Evolutionary conservation across 2,329 filamentous ascomycete genomes (phyloP).

Genomic region (Microdochium paspali): DNA sequence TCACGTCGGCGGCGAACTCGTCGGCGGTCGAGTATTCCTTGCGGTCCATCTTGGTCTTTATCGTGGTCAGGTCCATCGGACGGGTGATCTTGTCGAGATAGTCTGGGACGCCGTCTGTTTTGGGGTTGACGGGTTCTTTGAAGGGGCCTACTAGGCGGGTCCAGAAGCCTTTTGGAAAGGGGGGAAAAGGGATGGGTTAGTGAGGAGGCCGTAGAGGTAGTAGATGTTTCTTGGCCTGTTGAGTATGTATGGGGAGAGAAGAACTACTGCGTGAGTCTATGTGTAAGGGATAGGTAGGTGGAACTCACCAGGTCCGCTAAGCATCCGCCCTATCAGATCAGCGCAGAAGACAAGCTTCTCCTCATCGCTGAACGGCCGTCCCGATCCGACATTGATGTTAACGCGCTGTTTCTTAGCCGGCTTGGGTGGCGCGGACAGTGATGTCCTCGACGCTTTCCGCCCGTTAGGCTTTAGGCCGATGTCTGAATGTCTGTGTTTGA

Average conservation of each 20-base stretch:
- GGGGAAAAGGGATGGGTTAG: not conserved
- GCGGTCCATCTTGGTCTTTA: conserved; percentile 50
- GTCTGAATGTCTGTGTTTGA: conserved; percentile 31
- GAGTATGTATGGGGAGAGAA: too few relatives aligned
- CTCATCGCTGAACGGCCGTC: conserved; percentile 22
- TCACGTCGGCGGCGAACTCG: conserved; percentile 47
- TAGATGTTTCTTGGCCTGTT: too few relatives aligned
- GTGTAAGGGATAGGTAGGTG: not conserved
- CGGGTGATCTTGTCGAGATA: conserved; percentile 51
- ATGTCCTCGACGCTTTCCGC: conserved; percentile 14
- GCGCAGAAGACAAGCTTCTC: conserved; percentile 49
- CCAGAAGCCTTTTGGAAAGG: conserved; percentile 44
- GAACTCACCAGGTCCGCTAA: conserved; percentile 46
- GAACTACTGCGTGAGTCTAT: not conserved
- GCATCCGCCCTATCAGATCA: conserved; percentile 49
- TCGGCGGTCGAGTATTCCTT: conserved; percentile 39
- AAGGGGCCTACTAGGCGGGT: conserved; percentile 56
- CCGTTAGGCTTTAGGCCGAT: conserved; percentile 4
- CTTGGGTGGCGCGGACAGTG: conserved; percentile 18
- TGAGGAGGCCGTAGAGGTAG: not conserved
- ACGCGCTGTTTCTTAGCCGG: conserved; percentile 18
- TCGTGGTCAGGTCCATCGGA: conserved; percentile 53
- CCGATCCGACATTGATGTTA: conserved; percentile 13
- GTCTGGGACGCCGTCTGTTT: conserved; percentile 47
- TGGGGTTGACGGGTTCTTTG: conserved; percentile 48